phyloP scores from a whole-genome alignment of 208 protist genomes.

The Endotrypanum monterogeii region DNA sequence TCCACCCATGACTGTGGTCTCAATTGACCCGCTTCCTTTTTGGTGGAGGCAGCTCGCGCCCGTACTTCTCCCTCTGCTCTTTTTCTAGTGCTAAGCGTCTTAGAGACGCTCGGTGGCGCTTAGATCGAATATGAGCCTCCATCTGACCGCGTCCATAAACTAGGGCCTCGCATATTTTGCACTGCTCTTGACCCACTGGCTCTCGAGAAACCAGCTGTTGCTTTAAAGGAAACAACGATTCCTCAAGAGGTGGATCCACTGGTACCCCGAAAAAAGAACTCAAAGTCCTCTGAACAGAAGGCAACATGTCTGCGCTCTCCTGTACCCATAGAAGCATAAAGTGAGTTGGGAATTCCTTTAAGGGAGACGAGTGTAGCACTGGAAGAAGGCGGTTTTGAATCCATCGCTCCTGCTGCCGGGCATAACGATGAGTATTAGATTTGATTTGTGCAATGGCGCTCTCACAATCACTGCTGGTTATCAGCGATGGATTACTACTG shows the following conservation, averaged over 20 bases:
- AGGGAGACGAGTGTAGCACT: slow-evolving; percentile 30
- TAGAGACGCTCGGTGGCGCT: slow-evolving; percentile 64
- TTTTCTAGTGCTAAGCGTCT: slow-evolving; percentile 45
- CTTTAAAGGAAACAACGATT: slow-evolving; percentile 17
- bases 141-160: slow-evolving; percentile 60
- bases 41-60: slow-evolving; percentile 54
- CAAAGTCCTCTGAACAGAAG: not conserved
- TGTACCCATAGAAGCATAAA: slow-evolving; percentile 18
- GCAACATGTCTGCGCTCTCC: not conserved
- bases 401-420: slow-evolving; percentile 78
- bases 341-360: slow-evolving; percentile 17
- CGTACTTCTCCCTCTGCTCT: slow-evolving; percentile 61
- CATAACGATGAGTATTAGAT: slow-evolving; percentile 75
- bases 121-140: slow-evolving; percentile 57
- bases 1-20: not conserved
- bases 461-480: slow-evolving; percentile 13
- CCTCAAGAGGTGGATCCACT: not conserved
- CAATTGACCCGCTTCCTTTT: slow-evolving; percentile 30
- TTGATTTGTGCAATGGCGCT: slow-evolving; percentile 61
- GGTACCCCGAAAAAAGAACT: slow-evolving; percentile 2
- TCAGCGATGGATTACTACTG: not conserved
- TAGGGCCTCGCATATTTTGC: slow-evolving; percentile 54
- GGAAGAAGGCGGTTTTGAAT: slow-evolving; percentile 75
- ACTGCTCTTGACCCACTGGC: slow-evolving; percentile 55
- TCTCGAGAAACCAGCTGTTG: not conserved